A percentile compares a stretch with the other conserved stretches of the same genome.
Conservation (phyloP, 2,329 filamentous ascomycete genomes). For the Claviceps pazoutovae region DNA sequence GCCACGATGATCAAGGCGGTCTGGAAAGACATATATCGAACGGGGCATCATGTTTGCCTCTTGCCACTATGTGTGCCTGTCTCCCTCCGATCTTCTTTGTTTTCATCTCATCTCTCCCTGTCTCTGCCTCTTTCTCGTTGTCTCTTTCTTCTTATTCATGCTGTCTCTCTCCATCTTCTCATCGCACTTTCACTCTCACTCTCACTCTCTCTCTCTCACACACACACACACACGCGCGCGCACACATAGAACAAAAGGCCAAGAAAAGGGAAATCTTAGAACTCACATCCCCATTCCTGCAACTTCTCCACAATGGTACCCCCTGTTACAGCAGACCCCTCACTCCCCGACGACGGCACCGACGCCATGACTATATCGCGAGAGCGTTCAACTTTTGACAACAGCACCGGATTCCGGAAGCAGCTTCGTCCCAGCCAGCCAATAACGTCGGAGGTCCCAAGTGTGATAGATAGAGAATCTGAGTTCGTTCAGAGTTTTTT, state of each 20-base stretch:
- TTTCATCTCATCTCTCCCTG: neutral
- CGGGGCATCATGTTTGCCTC: no score
- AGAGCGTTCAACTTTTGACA: no score
- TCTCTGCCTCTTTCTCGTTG: neutral
- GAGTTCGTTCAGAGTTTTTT: no score
- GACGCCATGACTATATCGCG: neutral
- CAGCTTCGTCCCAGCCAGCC: neutral
- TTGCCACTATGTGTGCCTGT: no score
- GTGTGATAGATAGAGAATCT: no score
- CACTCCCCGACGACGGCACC: slow-evolving; percentile 1
- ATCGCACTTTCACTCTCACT: no score
- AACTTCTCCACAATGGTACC: slow-evolving; percentile 22
- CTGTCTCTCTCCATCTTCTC: no score
- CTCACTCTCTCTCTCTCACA: no score
- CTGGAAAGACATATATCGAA: neutral
- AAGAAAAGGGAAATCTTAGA: neutral
- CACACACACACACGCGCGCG: no score
- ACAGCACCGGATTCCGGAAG: neutral
- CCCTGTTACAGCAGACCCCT: slow-evolving; percentile 11
- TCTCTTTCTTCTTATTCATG: no score
- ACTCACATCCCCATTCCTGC: slow-evolving; percentile 38
- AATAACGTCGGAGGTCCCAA: neutral
- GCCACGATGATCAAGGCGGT: neutral
- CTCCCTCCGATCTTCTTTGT: neutral
- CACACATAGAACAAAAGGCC: neutral